phyloP scores from a whole-genome alignment of 169 alveolate genomes.

The Cryptosporidium ubiquitum region DNA sequence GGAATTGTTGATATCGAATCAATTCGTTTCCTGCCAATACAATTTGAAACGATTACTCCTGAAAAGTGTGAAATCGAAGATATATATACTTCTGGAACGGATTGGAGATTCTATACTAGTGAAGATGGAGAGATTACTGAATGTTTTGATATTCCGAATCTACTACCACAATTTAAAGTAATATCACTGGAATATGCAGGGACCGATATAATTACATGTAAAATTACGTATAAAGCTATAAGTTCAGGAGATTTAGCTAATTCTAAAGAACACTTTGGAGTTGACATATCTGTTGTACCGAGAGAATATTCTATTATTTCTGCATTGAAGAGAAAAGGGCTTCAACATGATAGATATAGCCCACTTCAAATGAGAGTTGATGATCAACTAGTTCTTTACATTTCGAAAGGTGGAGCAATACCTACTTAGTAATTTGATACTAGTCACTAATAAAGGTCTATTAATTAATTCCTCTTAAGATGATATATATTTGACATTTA shows the following conservation, averaged over 20 bases:
- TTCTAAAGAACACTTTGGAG: slow-evolving; percentile 50
- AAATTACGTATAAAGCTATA: slow-evolving; percentile 37
- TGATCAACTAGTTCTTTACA: slow-evolving; percentile 54
- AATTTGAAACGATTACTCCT: slow-evolving; percentile 11
- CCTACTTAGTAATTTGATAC: slow-evolving; percentile 20
- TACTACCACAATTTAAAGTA: slow-evolving; percentile 30
- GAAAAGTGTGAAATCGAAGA: slow-evolving; percentile 69
- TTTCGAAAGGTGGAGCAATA: slow-evolving; percentile 69
- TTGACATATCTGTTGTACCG: slow-evolving; percentile 57
- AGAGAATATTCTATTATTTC: slow-evolving; percentile 53
- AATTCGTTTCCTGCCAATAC: slow-evolving; percentile 18
- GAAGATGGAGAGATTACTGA: slow-evolving; percentile 22
- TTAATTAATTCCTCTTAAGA: not conserved
- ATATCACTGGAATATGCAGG: slow-evolving; percentile 49
- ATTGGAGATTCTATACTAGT: slow-evolving; percentile 29
- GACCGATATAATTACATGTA: slow-evolving; percentile 48
- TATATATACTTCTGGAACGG: slow-evolving; percentile 6
- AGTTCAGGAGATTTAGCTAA: slow-evolving; percentile 20
- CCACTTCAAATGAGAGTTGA: slow-evolving; percentile 67
- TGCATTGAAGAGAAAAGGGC: slow-evolving; percentile 58
- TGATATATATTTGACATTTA: not conserved
- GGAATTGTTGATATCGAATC: slow-evolving; percentile 51
- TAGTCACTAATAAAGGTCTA: not conserved
- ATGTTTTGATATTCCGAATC: slow-evolving; percentile 25
- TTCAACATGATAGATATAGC: slow-evolving; percentile 70